These are phyloP conservation scores for Aspergillus intermedius DNA, from an alignment of 2,329 filamentous ascomycete species.

Conservation along the genomic window DNA sequence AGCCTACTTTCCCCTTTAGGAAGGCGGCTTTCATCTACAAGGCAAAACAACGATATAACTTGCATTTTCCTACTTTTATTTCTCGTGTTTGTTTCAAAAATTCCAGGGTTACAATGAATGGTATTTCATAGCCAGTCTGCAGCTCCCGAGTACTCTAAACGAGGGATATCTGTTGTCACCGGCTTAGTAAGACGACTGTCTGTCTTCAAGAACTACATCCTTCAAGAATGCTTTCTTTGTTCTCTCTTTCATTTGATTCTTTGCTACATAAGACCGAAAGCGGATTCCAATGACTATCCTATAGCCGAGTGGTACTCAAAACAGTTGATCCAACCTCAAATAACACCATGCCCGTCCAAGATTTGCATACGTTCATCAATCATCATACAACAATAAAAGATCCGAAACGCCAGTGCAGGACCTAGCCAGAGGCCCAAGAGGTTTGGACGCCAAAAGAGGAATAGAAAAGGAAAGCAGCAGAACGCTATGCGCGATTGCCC, in stretches of 20 bases:
- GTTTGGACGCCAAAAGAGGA: constrained; percentile 2
- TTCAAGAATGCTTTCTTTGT: neutral
- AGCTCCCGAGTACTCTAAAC: no score
- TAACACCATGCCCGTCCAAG: constrained; percentile 14
- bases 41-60: neutral
- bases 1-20: constrained; percentile 25
- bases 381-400: constrained; percentile 12
- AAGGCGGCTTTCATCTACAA: constrained; percentile 6
- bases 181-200: neutral
- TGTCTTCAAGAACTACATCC: neutral
- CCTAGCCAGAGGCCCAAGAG: neutral
- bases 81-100: no score
- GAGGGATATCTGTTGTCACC: neutral
- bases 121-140: no score
- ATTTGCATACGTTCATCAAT: constrained; percentile 15
- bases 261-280: neutral
- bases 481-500: constrained; percentile 22
- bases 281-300: neutral
- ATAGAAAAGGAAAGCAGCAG: constrained; percentile 10
- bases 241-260: neutral
- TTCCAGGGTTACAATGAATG: no score
- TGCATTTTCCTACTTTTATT: no score
- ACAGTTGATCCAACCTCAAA: constrained; percentile 1
- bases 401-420: constrained; percentile 1
- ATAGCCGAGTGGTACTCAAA: neutral